Evolutionary conservation across 306 rosid genomes (phyloP).

Genomic region (Purshia tridentata): DNA sequence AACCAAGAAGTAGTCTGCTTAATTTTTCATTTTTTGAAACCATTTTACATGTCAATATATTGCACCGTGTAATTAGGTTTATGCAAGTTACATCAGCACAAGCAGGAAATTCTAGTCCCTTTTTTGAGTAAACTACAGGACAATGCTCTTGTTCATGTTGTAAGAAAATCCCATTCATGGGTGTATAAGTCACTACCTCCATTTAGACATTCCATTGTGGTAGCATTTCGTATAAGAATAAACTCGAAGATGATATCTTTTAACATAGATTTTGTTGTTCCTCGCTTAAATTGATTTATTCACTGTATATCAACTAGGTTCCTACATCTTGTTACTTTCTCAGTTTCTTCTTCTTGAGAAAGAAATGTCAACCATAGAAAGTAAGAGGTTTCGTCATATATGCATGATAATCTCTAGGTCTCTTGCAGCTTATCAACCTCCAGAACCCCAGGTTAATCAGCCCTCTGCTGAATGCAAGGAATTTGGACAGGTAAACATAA

Average conservation of each 20-base stretch:
- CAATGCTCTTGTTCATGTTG: background rate
- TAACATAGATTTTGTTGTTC: background rate
- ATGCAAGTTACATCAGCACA: too few species aligned
- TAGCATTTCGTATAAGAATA: background rate
- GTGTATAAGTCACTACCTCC: background rate
- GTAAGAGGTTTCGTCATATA: background rate
- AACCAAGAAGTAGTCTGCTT: background rate
- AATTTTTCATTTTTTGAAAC: too few species aligned
- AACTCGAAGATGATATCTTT: background rate
- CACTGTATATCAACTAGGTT: background rate
- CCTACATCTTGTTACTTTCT: background rate
- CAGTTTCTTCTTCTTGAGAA: background rate
- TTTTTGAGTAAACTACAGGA: too few species aligned
- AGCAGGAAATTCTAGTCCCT: too few species aligned
- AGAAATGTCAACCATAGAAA: background rate
- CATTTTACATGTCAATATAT: background rate
- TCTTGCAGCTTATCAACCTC: constrained; percentile 42
- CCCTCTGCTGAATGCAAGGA: constrained; percentile 30
- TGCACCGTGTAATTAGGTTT: background rate
- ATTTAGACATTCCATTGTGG: background rate
- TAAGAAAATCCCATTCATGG: background rate
- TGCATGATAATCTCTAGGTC: constrained; percentile 25
- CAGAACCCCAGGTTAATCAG: constrained; percentile 30
- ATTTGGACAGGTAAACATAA: constrained; percentile 42
- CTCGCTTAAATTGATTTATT: background rate